These are phyloP conservation scores for Neopestalotiopsis sp. DNA, from an alignment of 2,329 filamentous ascomycete genomes.

Conservation along the genomic window DNA sequence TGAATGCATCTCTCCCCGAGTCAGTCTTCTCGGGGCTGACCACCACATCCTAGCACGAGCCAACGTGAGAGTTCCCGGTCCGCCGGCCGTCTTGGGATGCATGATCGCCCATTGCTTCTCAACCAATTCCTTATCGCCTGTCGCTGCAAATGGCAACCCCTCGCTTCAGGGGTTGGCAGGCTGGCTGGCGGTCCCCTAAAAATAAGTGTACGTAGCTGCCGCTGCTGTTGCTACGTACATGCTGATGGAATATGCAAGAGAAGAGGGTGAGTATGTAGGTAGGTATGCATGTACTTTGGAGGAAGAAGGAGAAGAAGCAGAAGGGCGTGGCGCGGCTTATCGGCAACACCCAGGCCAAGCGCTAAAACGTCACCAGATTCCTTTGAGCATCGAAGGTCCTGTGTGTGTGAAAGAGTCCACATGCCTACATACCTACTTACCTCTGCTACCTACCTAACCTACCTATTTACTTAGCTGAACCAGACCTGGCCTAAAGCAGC, in stretches of 20 bases:
- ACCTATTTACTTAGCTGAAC: neutral
- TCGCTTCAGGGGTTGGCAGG: neutral
- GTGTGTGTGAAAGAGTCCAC: neutral
- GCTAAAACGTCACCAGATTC: conserved; percentile 15
- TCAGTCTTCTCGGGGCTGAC: neutral
- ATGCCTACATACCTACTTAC: neutral
- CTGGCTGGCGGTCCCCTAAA: neutral
- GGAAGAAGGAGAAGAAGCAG: neutral
- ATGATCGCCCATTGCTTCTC: neutral
- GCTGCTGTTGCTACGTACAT: too few relatives aligned
- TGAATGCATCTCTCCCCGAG: neutral
- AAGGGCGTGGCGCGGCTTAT: conserved; percentile 10
- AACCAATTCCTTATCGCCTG: neutral
- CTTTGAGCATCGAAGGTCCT: neutral
- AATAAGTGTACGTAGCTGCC: too few relatives aligned
- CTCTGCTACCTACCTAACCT: neutral
- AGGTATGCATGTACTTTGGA: too few relatives aligned
- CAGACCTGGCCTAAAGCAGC: neutral
- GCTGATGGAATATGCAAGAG: too few relatives aligned
- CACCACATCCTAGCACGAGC: neutral
- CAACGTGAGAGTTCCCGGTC: neutral
- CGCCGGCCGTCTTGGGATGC: neutral
- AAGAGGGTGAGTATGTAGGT: too few relatives aligned
- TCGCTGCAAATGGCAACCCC: neutral
- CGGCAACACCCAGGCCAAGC: conserved; percentile 8